Evolutionary conservation across 495 filamentous ascomycete species (phyloP).

Genomic region (Glutinoglossum americanum): DNA sequence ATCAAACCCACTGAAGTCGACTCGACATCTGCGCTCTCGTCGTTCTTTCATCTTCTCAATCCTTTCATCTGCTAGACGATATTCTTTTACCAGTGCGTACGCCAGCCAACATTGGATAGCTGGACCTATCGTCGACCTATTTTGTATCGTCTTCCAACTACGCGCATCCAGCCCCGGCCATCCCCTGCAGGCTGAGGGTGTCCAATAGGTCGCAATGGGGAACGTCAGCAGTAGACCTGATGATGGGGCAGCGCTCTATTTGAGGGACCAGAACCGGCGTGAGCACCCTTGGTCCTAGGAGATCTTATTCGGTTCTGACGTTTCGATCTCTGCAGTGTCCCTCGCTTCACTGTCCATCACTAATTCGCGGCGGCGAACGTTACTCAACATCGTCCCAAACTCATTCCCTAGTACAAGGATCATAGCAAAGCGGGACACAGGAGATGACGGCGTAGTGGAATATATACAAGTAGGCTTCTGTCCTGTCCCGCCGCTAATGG

Average conservation of each 20-base stretch:
- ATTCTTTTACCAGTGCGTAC: background rate
- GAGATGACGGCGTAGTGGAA: constrained; percentile 60
- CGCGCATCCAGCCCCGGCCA: background rate
- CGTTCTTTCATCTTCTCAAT: background rate
- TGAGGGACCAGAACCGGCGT: constrained; percentile 85
- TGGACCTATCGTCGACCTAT: background rate
- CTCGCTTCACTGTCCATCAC: constrained; percentile 62
- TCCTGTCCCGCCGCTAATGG: background rate
- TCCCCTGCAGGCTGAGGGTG: background rate
- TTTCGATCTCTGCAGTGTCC: constrained; percentile 36
- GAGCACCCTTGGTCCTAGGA: constrained; percentile 12
- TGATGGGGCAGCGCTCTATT: constrained; percentile 59
- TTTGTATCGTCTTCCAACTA: background rate
- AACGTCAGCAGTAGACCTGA: constrained; percentile 81
- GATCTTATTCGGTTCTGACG: background rate
- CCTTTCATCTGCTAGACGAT: background rate
- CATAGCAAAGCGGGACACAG: constrained; percentile 46
- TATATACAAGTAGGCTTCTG: constrained; percentile 60
- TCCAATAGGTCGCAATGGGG: constrained; percentile 41
- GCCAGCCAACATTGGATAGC: background rate
- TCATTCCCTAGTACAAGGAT: constrained; percentile 69
- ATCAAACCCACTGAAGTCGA: background rate
- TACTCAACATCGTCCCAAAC: constrained; percentile 68
- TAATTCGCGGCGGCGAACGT: constrained; percentile 47
- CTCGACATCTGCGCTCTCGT: background rate